Conservation (phyloP, 345 rosid species). For the Excoecaria agallocha region DNA sequence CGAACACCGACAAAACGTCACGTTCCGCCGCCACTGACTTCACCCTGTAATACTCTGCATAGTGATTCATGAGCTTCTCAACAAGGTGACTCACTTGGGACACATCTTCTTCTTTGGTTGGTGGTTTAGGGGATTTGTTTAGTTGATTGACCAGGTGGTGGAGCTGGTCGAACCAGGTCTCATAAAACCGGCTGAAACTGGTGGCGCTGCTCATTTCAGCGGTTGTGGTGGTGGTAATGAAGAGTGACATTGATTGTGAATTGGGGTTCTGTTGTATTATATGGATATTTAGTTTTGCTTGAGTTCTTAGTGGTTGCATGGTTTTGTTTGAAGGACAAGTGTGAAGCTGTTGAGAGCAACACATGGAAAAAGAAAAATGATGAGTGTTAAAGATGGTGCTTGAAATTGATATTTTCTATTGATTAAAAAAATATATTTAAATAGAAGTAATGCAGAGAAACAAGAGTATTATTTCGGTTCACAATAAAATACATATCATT, state of each 20-base stretch:
- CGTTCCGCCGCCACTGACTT: conserved; percentile 47
- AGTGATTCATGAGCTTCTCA: conserved; percentile 47
- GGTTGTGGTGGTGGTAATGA: conserved; percentile 14
- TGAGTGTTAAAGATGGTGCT: neutral
- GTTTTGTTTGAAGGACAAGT: neutral
- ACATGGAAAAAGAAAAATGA: neutral
- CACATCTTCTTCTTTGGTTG: conserved; percentile 32
- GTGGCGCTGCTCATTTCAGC: conserved; percentile 20
- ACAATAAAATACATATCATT: no score
- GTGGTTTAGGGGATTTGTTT: conserved; percentile 40
- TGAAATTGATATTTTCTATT: no score
- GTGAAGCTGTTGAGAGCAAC: neutral
- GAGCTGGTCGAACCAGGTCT: conserved; percentile 59
- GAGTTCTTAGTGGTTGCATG: neutral
- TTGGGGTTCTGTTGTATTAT: neutral
- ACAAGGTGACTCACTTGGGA: conserved; percentile 40
- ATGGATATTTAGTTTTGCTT: neutral
- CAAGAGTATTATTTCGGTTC: no score
- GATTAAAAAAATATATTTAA: no score
- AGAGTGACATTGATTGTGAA: neutral
- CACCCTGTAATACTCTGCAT: conserved; percentile 48
- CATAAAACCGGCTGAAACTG: conserved; percentile 51
- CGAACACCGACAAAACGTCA: conserved; percentile 51
- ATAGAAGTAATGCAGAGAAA: no score
- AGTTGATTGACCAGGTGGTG: conserved; percentile 51